Evolutionary conservation across 1,284 basidiomycete genomes (phyloP), one percentile per base, ranked within the genome.

Genomic region (Boletus calvinii): DNA sequence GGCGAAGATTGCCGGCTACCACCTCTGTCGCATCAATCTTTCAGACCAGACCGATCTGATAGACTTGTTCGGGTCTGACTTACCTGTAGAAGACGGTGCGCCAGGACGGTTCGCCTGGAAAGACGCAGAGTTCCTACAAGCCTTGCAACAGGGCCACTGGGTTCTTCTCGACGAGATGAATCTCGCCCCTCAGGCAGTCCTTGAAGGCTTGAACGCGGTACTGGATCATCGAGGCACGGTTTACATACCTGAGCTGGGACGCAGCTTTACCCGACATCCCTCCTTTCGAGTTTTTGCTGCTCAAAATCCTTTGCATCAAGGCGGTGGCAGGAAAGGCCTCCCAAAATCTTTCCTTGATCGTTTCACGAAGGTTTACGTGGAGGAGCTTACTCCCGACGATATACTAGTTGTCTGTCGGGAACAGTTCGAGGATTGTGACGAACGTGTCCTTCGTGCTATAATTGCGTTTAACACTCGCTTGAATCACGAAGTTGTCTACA

Each of bases 131-230:
- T 99, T 99, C 68, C 77, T 99, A 47, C 84, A 83, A 56, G 96
- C 97, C 0, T 77, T 99, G 75, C 93, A 94, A 71, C 83, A 87
- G 53, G 97, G 97, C 4, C 85, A 92, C 60, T 98, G 95, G 95
- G 96, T 99, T 6, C 79, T 99, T 13, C 80, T 99, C 7, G 97
- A 99, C 71, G 97, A 99, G 72, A 98, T 98, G 95, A 98, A 98
- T 66, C 79, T 98, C 17, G 96, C 95, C 1, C 94, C 95, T 24
- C 93, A 96, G 68, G 88, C 97, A 1, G 91, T 99, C 6, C 83
- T 99, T 2, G 97, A 99, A 72, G 97, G 97, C 43, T 81, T 99
- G 42, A 99, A 99, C 66, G 94, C 97, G 3, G 88, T 97, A 12
- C 76, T 99, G 26, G 97, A 99, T 72, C 95, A 99, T 70, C 87